Evolutionary conservation across 257 asterid genomes (phyloP).

Genomic region (Fraxinus pennsylvanica): DNA sequence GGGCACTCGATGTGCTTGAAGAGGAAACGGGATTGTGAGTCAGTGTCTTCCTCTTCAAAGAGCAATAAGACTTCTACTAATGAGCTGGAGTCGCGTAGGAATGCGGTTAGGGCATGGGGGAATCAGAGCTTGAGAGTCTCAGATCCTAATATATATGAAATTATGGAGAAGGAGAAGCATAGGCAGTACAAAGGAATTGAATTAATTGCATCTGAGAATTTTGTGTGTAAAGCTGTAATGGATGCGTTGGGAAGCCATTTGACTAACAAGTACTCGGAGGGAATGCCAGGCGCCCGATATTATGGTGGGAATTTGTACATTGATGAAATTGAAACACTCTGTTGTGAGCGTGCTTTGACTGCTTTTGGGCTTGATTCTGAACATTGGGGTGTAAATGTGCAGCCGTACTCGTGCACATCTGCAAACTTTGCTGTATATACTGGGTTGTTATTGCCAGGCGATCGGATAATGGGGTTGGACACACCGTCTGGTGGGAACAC

Average conservation of each 20-base stretch:
- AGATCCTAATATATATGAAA: conserved; percentile 63
- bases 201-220: conserved; percentile 85
- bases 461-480: conserved; percentile 92
- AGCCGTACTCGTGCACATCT: conserved; percentile 83
- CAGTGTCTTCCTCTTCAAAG: conserved; percentile 38
- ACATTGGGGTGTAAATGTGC: conserved; percentile 92
- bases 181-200: conserved; percentile 84
- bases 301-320: conserved; percentile 81
- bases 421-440: conserved; percentile 89
- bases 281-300: conserved; percentile 77
- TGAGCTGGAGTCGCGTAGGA: conserved; percentile 58
- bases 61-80: conserved; percentile 35
- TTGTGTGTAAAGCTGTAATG: conserved; percentile 79
- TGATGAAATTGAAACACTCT: conserved; percentile 78
- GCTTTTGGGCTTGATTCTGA: conserved; percentile 74
- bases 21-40: conserved; percentile 59
- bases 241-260: conserved; percentile 86
- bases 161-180: conserved; percentile 84
- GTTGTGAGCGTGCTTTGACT: conserved; percentile 68
- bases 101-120: conserved; percentile 76
- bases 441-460: conserved; percentile 76
- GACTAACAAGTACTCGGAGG: conserved; percentile 87
- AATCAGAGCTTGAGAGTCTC: conserved; percentile 59
- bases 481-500: conserved; percentile 91
- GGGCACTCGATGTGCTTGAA: conserved; percentile 75